Conservation (phyloP, 805 yeast species). For the Nematodospora valgi region DNA sequence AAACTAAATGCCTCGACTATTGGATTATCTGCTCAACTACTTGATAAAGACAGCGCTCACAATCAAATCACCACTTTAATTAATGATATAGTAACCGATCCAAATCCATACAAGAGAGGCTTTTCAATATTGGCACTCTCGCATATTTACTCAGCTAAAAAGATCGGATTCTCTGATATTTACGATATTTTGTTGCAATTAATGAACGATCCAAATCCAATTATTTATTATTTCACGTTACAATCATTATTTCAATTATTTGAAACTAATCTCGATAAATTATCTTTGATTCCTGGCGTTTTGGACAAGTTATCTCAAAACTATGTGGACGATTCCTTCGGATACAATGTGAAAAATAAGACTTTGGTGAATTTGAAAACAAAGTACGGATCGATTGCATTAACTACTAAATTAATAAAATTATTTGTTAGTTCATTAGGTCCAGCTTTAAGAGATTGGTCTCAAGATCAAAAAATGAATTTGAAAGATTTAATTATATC, state of each 20-base stretch:
- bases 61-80: slow-evolving; percentile 35
- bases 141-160: slow-evolving; percentile 24
- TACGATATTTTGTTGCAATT: slow-evolving; percentile 59
- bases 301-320: slow-evolving; percentile 24
- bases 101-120: slow-evolving; percentile 62
- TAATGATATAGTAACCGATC: slow-evolving; percentile 61
- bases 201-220: slow-evolving; percentile 77
- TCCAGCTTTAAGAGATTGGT: slow-evolving; percentile 29
- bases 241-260: slow-evolving; percentile 55
- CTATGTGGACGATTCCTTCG: slow-evolving; percentile 34
- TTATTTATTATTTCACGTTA: slow-evolving; percentile 72
- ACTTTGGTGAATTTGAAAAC: slow-evolving; percentile 33
- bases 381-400: slow-evolving; percentile 26
- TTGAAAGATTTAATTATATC: slow-evolving; percentile 26
- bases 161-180: slow-evolving; percentile 37
- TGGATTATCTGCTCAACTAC: slow-evolving; percentile 43
- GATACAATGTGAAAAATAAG: slow-evolving; percentile 32
- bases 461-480: slow-evolving; percentile 15
- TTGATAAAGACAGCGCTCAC: slow-evolving; percentile 14
- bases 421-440: slow-evolving; percentile 34
- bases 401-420: slow-evolving; percentile 23
- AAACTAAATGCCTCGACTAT: slow-evolving; percentile 52
- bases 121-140: slow-evolving; percentile 26
- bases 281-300: slow-evolving; percentile 38
- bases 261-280: slow-evolving; percentile 50